Evolutionary conservation across 257 asterid genomes (phyloP), one percentile per base, ranked within the genome.

Genomic region (Gentiana macrophylla): DNA sequence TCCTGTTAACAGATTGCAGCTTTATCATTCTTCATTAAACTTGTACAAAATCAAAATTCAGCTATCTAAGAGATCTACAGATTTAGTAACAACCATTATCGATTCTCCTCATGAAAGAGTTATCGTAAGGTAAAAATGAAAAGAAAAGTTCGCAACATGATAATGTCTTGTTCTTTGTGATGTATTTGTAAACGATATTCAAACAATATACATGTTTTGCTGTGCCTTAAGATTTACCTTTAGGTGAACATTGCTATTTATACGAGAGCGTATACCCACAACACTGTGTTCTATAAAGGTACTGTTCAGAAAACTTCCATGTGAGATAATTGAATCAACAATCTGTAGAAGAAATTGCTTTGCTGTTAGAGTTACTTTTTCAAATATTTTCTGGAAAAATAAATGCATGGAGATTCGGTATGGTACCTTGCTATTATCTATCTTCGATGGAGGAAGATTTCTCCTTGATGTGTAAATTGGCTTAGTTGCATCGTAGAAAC

Each of bases 401-500:
- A 38, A 32, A 52, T 32, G 13, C 32, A 43, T 6, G 53, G 37
- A 60, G 38, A 62, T 13, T 51, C 34, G 50, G 38, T 24, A 24
- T 24, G 50, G 64, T 44, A 90, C 96, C 98, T 91, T 91, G 98
- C 95, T 62, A 76, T 67, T 71, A 62, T 87, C 94, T 1, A 91
- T 83, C 67, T 80, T 77, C 55, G 96, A 91, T 60, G 98, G 98
- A 53, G 98, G 96, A 72, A 91, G 79, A 78, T 91, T 84, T 78
- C 98, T 84, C 72, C 94, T 72, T 57, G 96, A 84, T 62, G 98
- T 91, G 74, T 82, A 91, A 67, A 87, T 91, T 53, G 98, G 96
- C 77, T 87, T 87, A 69, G 79, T 33, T 38, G 96, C 98, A 71
- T 91, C 95, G 35, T 87, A 91, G 78, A 91, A 91, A 74, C 98